Base-by-base conservation (phyloP, 2,329 filamentous ascomycete genomes). In the Didymella arachidicola region DNA sequence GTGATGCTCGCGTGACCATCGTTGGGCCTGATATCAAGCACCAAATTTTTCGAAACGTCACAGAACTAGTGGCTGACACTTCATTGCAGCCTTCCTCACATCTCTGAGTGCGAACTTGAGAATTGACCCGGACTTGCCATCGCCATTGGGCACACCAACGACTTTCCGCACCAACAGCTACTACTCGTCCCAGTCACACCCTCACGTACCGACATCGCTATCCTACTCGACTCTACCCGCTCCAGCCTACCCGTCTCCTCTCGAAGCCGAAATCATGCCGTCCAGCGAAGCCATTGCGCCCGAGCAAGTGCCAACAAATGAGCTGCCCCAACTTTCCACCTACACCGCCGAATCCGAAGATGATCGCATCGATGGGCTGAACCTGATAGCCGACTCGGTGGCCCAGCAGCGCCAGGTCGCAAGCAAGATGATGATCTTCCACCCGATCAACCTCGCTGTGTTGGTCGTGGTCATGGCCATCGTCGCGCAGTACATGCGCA, bases 51-150 rank as follows among this genome's bases (percentile, higher is more conserved):
- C 32, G 36, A 7, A 53, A 48, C 38, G 32, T 34, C 26, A 38
- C 36, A 32, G 25, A 34, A 36, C 32, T 43, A 36, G 32, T 16
- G 19, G 61, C 68, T 72, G 47, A 72, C 43, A 7, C 16, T 30
- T 46, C 30, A 19, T 42, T 30, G 48, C 77, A 95, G 91, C 91
- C 26, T 95, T 95, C 81, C 89, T 95, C 78, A 89, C 87, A 55
- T 94, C 92, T 67, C 83, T 95, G 16, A 87, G 90, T 66, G 90
- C 90, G 63, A 95, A 95, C 72, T 85, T 95, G 54, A 88, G 89
- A 68, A 87, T 94, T 57, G 81, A 79, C 67, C 79, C 81, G 30
- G 79, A 81, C 44, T 61, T 86, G 78, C 76, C 89, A 63, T 85
- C 87, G 43, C 88, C 89, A 47, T 83, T 86, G 60, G 81, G 83